Conservation (phyloP, 129 eudicot species). For the Solidago caesia region DNA sequence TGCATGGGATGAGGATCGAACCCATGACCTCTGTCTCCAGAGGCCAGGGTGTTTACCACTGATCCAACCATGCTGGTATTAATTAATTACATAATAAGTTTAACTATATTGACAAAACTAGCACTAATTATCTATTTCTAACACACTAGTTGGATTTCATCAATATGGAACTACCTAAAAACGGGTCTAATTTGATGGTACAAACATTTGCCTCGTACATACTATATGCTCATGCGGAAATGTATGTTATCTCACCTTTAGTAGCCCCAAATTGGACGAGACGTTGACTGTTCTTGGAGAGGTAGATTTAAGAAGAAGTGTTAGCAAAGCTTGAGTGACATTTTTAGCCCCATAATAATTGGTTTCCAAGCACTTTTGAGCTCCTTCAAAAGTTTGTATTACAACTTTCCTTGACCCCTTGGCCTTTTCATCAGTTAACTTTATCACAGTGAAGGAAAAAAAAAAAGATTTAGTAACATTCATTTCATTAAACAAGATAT, state of each 20-base stretch:
- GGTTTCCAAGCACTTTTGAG: constrained; percentile 29
- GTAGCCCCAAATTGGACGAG: constrained; percentile 32
- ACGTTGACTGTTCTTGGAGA: constrained; percentile 34
- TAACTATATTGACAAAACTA: no score
- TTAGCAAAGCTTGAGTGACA: constrained; percentile 34
- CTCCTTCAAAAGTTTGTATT: constrained; percentile 37
- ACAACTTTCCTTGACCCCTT: constrained; percentile 15
- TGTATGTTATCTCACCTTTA: constrained; percentile 19
- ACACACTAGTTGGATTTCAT: background rate
- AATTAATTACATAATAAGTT: no score
- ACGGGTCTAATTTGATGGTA: background rate
- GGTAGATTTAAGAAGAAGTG: constrained; percentile 27
- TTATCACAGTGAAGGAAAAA: background rate
- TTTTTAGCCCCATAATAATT: constrained; percentile 36
- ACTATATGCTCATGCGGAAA: background rate
- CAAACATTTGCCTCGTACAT: no score
- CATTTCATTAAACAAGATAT: background rate
- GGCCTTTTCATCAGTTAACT: constrained; percentile 14
- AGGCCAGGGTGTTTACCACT: no score
- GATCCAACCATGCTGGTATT: no score
- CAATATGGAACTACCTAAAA: background rate
- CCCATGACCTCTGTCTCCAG: no score
- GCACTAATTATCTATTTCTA: no score
- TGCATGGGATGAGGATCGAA: no score
- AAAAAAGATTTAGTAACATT: no score